Conservation (phyloP, 192 early-diverging fungal species). For the Coemansia sp. region DNA sequence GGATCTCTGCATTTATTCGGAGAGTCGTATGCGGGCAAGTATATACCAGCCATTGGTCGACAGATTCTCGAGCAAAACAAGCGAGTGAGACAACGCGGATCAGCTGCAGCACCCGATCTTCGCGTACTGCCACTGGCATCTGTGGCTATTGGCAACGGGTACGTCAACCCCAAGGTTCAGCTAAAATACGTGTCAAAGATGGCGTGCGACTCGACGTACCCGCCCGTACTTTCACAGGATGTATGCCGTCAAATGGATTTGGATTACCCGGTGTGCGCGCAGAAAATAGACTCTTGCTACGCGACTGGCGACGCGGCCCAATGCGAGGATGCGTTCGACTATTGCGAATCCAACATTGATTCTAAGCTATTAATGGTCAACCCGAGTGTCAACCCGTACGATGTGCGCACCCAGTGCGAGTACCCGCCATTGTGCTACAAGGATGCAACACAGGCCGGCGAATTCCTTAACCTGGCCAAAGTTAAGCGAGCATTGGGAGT, state of each 20-base stretch:
- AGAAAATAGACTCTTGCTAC: conserved; percentile 1
- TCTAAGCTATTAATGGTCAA: conserved; percentile 59
- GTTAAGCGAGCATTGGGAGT: conserved; percentile 68
- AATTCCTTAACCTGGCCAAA: conserved; percentile 64
- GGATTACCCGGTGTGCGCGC: conserved; percentile 2
- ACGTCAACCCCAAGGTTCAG: conserved; percentile 76
- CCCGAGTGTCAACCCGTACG: conserved; percentile 82
- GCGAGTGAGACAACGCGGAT: not conserved
- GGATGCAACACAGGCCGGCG: conserved; percentile 62
- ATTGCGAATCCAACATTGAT: conserved; percentile 71
- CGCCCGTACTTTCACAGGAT: conserved; percentile 64
- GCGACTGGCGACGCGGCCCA: not conserved
- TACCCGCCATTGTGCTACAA: conserved; percentile 71
- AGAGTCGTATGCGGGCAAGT: conserved; percentile 83
- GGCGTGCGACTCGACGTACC: conserved; percentile 66
- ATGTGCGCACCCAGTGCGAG: conserved; percentile 81
- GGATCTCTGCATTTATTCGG: conserved; percentile 82
- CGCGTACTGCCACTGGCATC: conserved; percentile 59
- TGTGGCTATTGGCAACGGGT: conserved; percentile 84
- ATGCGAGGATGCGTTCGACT: conserved; percentile 20
- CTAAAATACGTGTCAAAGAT: conserved; percentile 72
- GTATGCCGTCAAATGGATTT: conserved; percentile 64
- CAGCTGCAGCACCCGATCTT: not conserved
- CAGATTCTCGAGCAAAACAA: conserved; percentile 68
- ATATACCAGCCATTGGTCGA: conserved; percentile 79